A percentile compares a stretch with the other conserved stretches of the same genome.
These are phyloP conservation scores for Globisporangium cylindrosporum DNA, from an alignment of 352 stramenopile genomes.

Conservation along the genomic window DNA sequence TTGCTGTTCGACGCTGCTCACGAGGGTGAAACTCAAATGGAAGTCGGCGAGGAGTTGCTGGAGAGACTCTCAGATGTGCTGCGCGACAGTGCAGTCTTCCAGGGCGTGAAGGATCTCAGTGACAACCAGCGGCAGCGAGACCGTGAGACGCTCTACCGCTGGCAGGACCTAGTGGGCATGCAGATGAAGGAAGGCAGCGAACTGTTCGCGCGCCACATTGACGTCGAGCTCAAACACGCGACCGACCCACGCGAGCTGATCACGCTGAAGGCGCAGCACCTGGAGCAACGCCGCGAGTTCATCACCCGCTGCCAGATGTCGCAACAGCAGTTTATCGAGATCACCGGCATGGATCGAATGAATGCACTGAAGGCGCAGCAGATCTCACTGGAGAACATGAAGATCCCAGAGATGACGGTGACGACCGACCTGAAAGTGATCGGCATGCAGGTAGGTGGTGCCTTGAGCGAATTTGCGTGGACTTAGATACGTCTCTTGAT, in stretches of 20 bases:
- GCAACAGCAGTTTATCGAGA: conserved; percentile 77
- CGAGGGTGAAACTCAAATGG: conserved; percentile 19
- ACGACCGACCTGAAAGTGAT: conserved; percentile 43
- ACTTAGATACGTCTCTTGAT: background rate
- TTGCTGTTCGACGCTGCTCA: conserved; percentile 63
- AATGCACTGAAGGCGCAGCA: conserved; percentile 64
- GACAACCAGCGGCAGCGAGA: conserved; percentile 62
- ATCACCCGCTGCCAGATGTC: conserved; percentile 65
- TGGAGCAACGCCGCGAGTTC: conserved; percentile 68
- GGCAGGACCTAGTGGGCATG: conserved; percentile 76
- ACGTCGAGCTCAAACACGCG: conserved; percentile 41
- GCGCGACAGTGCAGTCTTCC: conserved; percentile 62
- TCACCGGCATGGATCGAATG: conserved; percentile 63
- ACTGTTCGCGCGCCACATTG: conserved; percentile 54
- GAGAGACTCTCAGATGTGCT: conserved; percentile 61
- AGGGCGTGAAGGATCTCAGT: conserved; percentile 56
- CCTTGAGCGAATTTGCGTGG: background rate
- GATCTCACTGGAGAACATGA: conserved; percentile 66
- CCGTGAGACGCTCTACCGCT: conserved; percentile 70
- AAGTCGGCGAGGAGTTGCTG: conserved; percentile 45
- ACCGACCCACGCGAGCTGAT: conserved; percentile 48
- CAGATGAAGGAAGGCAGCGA: conserved; percentile 83
- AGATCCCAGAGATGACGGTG: conserved; percentile 68
- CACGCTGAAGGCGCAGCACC: conserved; percentile 55
- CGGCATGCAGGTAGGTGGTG: conserved; percentile 43